A percentile compares a stretch with the other conserved stretches of the same genome.
Conservation (phyloP, 331 rosid species). For the Rhamnella rubrinervis region DNA sequence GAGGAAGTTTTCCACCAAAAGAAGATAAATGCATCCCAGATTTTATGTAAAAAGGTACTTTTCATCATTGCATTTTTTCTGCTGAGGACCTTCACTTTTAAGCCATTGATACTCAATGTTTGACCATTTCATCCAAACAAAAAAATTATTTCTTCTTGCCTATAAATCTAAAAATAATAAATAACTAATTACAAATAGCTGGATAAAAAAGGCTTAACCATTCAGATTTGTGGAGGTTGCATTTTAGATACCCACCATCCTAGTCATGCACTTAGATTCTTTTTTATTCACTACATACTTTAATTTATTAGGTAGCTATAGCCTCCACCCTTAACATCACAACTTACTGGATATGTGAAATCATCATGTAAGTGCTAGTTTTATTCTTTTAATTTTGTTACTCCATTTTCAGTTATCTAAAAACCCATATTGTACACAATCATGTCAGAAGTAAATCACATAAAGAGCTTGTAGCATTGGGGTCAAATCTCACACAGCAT, state of each 20-base stretch:
- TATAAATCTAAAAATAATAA: neutral
- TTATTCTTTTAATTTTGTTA: neutral
- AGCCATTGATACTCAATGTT: conserved; percentile 6
- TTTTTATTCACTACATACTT: conserved; percentile 4
- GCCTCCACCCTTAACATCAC: neutral
- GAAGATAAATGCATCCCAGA: conserved; percentile 1
- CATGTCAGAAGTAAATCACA: conserved; percentile 15
- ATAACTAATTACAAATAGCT: neutral
- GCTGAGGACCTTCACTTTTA: neutral
- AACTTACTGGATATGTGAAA: conserved; percentile 1
- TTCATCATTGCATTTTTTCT: neutral
- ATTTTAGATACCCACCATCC: neutral
- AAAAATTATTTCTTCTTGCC: neutral
- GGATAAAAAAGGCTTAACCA: conserved; percentile 7
- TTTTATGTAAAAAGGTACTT: conserved; percentile 11
- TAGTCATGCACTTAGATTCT: conserved; percentile 18
- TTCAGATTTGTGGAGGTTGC: conserved; percentile 9
- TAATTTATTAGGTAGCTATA: conserved; percentile 4
- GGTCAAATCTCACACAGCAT: conserved; percentile 41
- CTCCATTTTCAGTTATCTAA: neutral
- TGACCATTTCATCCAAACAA: neutral
- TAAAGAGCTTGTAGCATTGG: conserved; percentile 27
- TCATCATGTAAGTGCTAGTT: neutral
- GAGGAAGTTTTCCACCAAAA: neutral
- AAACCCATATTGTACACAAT: conserved; percentile 14